Percentiles rank a stretch among this genome's conserved stretches.
Evolutionary conservation across 2,329 filamentous ascomycete genomes (phyloP).

Genomic region (Exophiala sp.): DNA sequence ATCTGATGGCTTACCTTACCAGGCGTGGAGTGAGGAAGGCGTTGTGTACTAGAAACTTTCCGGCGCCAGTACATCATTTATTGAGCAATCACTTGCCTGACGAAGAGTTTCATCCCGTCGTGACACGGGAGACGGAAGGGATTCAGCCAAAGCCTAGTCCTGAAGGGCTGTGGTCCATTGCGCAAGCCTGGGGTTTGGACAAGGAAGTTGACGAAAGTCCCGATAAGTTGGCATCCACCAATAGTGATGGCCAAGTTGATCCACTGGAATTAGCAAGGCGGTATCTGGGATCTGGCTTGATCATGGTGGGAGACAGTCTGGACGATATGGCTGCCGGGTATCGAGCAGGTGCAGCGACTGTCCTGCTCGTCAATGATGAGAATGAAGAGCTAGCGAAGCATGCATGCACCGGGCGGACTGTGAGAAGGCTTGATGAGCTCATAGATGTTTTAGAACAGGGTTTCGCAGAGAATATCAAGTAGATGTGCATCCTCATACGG

Average conservation of each 20-base stretch:
- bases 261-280: slow-evolving; percentile 49
- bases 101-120: slow-evolving; percentile 24
- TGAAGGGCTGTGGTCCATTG: slow-evolving; percentile 27
- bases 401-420: slow-evolving; percentile 71
- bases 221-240: neutral
- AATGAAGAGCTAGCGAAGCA: slow-evolving; percentile 68
- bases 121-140: slow-evolving; percentile 28
- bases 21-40: slow-evolving; percentile 61
- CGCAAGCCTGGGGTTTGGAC: slow-evolving; percentile 24
- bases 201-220: slow-evolving; percentile 1
- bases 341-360: slow-evolving; percentile 79
- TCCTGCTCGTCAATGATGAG: slow-evolving; percentile 81
- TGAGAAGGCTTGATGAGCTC: slow-evolving; percentile 70
- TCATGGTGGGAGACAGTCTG: slow-evolving; percentile 66
- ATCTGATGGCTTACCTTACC: slow-evolving; percentile 81
- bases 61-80: slow-evolving; percentile 49
- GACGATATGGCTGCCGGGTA: slow-evolving; percentile 91
- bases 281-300: slow-evolving; percentile 17
- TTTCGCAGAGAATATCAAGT: slow-evolving; percentile 53
- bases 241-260: neutral
- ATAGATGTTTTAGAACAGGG: slow-evolving; percentile 71
- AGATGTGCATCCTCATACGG: neutral
- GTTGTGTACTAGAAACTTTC: slow-evolving; percentile 94
- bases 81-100: slow-evolving; percentile 24
- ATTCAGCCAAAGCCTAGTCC: slow-evolving; percentile 27